Percentiles rank a stretch among this genome's conserved stretches.
phyloP scores from a whole-genome alignment of 2,329 filamentous ascomycete genomes.

The Chalaropsis thielavioides region DNA sequence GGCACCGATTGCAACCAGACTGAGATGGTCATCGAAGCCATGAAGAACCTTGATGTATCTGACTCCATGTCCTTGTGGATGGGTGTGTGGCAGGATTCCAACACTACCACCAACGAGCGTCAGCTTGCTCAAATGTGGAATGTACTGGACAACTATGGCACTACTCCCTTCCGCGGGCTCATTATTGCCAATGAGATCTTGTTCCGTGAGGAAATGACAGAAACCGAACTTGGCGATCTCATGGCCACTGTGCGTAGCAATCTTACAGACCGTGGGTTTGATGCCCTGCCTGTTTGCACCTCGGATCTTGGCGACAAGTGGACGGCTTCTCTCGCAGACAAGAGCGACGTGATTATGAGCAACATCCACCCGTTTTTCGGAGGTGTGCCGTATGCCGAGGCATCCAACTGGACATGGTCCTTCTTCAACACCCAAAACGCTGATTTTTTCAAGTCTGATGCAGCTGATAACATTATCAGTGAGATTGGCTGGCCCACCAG shows the following conservation, averaged over 20 bases:
- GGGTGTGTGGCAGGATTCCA: slow-evolving; percentile 81
- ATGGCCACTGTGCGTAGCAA: slow-evolving; percentile 58
- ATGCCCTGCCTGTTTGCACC: slow-evolving; percentile 61
- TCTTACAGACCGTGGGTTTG: slow-evolving; percentile 48
- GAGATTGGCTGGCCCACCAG: slow-evolving; percentile 84
- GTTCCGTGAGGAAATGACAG: slow-evolving; percentile 60
- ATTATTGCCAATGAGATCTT: slow-evolving; percentile 73
- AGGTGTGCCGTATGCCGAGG: slow-evolving; percentile 52
- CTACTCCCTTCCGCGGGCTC: slow-evolving; percentile 59
- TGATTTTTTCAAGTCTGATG: slow-evolving; percentile 46
- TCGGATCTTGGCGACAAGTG: slow-evolving; percentile 84
- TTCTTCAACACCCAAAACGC: slow-evolving; percentile 68
- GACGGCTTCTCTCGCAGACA: slow-evolving; percentile 51
- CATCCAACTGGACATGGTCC: slow-evolving; percentile 63
- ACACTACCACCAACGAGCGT: slow-evolving; percentile 67
- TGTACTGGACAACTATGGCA: slow-evolving; percentile 56
- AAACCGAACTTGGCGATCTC: slow-evolving; percentile 45
- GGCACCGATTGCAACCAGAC: slow-evolving; percentile 97
- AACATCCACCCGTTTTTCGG: slow-evolving; percentile 96
- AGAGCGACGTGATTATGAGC: slow-evolving; percentile 82
- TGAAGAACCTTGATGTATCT: slow-evolving; percentile 57
- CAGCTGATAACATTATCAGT: slow-evolving; percentile 60
- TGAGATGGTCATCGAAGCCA: slow-evolving; percentile 75
- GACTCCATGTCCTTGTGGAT: slow-evolving; percentile 76
- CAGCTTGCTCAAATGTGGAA: slow-evolving; percentile 76